Evolutionary conservation across 2,329 filamentous ascomycete genomes (phyloP).

Genomic region (Ampelomyces quisqualis): DNA sequence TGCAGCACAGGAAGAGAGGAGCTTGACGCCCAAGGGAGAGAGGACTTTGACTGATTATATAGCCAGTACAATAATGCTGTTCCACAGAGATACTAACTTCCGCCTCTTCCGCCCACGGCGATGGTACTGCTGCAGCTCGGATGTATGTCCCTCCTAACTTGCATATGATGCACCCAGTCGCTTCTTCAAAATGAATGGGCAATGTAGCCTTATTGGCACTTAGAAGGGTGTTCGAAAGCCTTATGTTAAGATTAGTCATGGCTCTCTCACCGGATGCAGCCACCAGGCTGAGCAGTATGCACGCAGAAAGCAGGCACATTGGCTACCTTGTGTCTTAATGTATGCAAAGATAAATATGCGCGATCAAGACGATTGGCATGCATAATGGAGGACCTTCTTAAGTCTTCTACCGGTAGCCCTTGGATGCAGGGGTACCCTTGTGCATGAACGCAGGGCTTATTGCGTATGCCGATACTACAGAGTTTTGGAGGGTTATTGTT

Average conservation of each 20-base stretch:
- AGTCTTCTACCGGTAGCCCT: too few relatives aligned
- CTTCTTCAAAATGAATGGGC: conserved; percentile 5
- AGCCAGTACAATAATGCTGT: conserved; percentile 10
- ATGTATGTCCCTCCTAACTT: conserved; percentile 9
- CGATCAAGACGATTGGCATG: conserved; percentile 10
- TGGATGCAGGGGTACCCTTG: conserved; percentile 9
- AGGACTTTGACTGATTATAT: conserved; percentile 16
- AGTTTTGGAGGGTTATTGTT: too few relatives aligned
- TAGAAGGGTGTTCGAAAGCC: conserved; percentile 16
- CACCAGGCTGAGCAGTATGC: conserved; percentile 15
- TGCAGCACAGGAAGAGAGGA: too few relatives aligned
- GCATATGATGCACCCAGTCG: conserved; percentile 6
- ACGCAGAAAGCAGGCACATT: conserved; percentile 17
- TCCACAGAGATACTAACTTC: conserved; percentile 7
- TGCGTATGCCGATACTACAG: too few relatives aligned
- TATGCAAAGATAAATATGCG: too few relatives aligned
- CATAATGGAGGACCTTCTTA: conserved; percentile 16
- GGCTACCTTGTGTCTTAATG: conserved; percentile 1
- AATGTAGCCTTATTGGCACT: conserved; percentile 14
- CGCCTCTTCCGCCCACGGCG: conserved; percentile 6
- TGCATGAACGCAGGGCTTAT: too few relatives aligned
- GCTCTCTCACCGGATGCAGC: conserved; percentile 27
- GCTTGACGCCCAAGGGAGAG: conserved; percentile 13
- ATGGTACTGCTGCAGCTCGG: conserved; percentile 15
- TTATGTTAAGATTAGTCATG: conserved; percentile 12